Evolutionary conservation across 179 eudicot genomes (phyloP), one percentile per base, ranked within the genome.

Genomic region (Spinacia oleracea): DNA sequence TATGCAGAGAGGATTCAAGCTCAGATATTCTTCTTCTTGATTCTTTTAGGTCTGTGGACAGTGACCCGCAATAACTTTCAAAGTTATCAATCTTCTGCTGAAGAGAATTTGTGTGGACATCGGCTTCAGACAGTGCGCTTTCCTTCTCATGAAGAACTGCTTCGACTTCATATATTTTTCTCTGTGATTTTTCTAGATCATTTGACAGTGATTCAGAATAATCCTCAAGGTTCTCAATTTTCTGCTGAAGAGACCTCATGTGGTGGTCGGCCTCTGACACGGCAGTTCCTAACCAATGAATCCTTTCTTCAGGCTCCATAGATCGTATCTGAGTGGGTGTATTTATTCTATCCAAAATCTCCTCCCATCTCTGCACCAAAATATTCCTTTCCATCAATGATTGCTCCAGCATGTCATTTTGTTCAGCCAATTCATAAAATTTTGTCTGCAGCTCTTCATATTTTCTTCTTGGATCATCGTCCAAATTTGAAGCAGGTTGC

Each of bases 331-430:
- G 97, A 38, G 86, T 80, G 35, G 99, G 99, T 82, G 91, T 89
- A 80, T 88, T 85, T 55, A 94, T 84, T 83, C 90, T 89, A 80
- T 88, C 99, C 80, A 94, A 85, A 76, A 90, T 86, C 80, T 90
- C 96, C 86, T 96, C 99, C 99, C 96, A 96, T 70, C 92, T 88
- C 88, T 91, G 98, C 76, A 96, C 89, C 81, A 92, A 86, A 77
- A 87, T 87, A 82, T 96, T 96, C 84, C 98, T 90, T 79, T 94
- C 96, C 96, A 91, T 86, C 64, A 96, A 83, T 16, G 97, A 96
- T 74, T 96, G 96, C 83, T 96, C 99, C 84, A 96, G 91, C 94
- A 96, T 92, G 75, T 94, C 99, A 87, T 96, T 96, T 75, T 96
- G 99, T 82, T 96, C 98, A 78, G 98, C 99, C 85, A 96, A 83